Evolutionary conservation across 2,329 filamentous ascomycete species (phyloP).

Genomic region (Sclerotinia glacialis): DNA sequence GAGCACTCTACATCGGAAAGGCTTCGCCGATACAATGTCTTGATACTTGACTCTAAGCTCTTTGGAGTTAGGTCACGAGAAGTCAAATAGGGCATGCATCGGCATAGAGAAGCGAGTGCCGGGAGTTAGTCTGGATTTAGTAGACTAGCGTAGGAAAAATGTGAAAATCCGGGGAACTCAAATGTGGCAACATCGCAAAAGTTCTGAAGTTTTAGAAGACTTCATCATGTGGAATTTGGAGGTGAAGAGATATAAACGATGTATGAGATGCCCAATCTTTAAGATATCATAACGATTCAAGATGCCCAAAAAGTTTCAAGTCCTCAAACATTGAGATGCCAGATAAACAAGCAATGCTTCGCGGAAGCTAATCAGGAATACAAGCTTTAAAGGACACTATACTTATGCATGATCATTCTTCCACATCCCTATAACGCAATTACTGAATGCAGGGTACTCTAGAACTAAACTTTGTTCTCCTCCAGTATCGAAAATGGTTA

Average conservation of each 20-base stretch:
- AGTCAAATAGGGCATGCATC: neutral
- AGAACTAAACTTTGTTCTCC: neutral
- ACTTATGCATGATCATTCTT: neutral
- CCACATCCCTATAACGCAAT: neutral
- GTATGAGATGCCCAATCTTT: too few species aligned
- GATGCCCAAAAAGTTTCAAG: neutral
- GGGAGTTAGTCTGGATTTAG: neutral
- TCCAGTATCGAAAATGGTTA: neutral
- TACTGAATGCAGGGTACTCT: neutral
- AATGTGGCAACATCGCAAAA: neutral
- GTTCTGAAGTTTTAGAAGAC: neutral
- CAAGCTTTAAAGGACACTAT: neutral
- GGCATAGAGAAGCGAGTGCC: too few species aligned
- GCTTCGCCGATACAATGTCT: neutral
- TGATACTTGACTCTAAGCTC: neutral
- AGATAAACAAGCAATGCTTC: neutral
- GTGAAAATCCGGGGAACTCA: neutral
- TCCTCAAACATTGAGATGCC: neutral
- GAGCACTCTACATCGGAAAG: neutral
- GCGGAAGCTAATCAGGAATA: neutral
- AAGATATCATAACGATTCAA: neutral
- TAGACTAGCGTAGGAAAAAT: neutral
- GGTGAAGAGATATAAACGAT: neutral
- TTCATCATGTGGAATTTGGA: neutral
- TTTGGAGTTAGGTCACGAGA: neutral